Percentiles rank a stretch among this genome's conserved stretches.
These are phyloP conservation scores for Vachellia collinsii DNA, from an alignment of 306 rosid genomes.

Conservation along the genomic window DNA sequence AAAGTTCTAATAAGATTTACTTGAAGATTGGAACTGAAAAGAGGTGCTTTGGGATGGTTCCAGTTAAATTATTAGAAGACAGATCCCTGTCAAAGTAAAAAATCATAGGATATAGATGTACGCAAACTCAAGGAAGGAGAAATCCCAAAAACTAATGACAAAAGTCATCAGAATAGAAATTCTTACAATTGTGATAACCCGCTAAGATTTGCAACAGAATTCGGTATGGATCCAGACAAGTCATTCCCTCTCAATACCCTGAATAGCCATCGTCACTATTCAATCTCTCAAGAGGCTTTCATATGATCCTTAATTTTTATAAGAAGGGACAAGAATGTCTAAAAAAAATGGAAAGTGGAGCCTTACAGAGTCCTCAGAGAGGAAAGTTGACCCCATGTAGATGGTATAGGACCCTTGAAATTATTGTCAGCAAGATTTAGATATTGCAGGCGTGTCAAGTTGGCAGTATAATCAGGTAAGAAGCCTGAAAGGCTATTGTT, in stretches of 20 bases:
- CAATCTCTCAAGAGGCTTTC: conserved; percentile 14
- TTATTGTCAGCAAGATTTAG: conserved; percentile 78
- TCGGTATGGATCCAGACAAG: conserved; percentile 54
- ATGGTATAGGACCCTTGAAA: conserved; percentile 70
- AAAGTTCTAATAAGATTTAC: conserved; percentile 47
- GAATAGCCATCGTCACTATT: conserved; percentile 34
- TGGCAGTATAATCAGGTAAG: conserved; percentile 78
- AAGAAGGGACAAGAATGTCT: conserved; percentile 14
- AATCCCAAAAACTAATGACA: conserved; percentile 4
- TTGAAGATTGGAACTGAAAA: conserved; percentile 66
- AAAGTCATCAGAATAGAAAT: neutral
- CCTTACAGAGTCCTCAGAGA: conserved; percentile 80
- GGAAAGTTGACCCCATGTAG: conserved; percentile 69
- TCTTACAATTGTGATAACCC: conserved; percentile 52
- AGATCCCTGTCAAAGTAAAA: conserved; percentile 68
- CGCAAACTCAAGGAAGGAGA: conserved; percentile 26
- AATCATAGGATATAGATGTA: neutral
- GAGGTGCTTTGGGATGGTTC: conserved; percentile 75
- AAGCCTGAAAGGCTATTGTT: conserved; percentile 68
- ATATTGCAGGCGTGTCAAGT: conserved; percentile 69
- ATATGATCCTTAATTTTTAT: neutral
- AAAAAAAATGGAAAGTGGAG: conserved; percentile 41
- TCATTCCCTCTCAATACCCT: conserved; percentile 54
- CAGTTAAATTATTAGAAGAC: conserved; percentile 70
- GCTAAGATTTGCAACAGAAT: conserved; percentile 44